Conservation (phyloP, 176 grass and related monocot genomes). For the Cocos nucifera region DNA sequence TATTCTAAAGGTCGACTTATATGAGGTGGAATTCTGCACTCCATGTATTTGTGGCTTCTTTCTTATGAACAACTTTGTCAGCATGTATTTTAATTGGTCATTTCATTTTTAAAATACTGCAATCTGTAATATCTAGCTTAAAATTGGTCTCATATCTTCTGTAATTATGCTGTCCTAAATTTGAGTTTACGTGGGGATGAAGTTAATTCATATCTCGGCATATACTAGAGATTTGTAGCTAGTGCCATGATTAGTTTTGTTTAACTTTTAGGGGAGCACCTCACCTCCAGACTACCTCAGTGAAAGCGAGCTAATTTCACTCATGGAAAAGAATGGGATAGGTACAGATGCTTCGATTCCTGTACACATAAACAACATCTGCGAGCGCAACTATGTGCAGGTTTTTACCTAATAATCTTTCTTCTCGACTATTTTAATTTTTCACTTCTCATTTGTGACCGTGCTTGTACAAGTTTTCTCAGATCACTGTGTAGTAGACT, state of each 20-base stretch:
- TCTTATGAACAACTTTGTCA: no score
- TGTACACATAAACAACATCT: slow-evolving; percentile 94
- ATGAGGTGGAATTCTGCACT: slow-evolving; percentile 45
- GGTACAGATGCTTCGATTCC: slow-evolving; percentile 96
- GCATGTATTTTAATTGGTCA: no score
- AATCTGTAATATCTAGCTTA: no score
- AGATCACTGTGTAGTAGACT: no score
- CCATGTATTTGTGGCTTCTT: no score
- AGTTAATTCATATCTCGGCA: no score
- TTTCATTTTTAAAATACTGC: no score
- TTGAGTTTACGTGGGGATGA: no score
- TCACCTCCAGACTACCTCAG: slow-evolving; percentile 87
- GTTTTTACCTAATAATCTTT: slow-evolving; percentile 25
- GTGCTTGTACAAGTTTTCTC: no score
- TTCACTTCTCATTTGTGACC: not conserved
- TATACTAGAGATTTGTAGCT: no score
- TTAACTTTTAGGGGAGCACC: slow-evolving; percentile 56
- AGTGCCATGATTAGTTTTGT: slow-evolving; percentile 1
- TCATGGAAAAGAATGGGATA: slow-evolving; percentile 97
- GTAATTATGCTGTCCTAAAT: no score
- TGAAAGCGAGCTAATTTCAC: slow-evolving; percentile 93
- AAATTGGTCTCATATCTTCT: no score
- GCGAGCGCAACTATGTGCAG: slow-evolving; percentile 94
- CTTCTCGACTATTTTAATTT: slow-evolving; percentile 7
- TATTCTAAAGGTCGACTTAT: slow-evolving; percentile 75